phyloP scores from a whole-genome alignment of 768 basidiomycete genomes.

The Gelatoporia subvermispora region DNA sequence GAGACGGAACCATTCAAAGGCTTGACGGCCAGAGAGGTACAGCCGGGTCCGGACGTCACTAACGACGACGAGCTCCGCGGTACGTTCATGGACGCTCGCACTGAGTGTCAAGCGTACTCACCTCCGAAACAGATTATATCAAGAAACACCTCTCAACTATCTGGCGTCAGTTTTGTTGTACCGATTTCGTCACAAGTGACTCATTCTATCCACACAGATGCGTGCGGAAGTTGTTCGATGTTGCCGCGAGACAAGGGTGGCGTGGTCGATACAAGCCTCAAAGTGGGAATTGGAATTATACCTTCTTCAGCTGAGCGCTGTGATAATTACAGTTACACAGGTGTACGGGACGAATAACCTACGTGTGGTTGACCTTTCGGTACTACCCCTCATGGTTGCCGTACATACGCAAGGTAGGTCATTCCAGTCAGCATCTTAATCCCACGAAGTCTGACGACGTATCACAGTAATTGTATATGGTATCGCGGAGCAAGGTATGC shows the following conservation, averaged over 20 bases:
- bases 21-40: constrained; percentile 5
- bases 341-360: constrained; percentile 39
- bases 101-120: background rate
- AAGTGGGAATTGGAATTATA: constrained; percentile 15
- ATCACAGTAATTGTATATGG: constrained; percentile 20
- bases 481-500: constrained; percentile 25
- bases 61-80: constrained; percentile 5
- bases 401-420: constrained; percentile 28
- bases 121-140: constrained; percentile 1
- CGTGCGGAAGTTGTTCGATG: constrained; percentile 36
- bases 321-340: constrained; percentile 10
- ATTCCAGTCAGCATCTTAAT: background rate
- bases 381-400: constrained; percentile 36
- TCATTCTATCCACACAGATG: constrained; percentile 15
- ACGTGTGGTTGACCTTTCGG: constrained; percentile 41
- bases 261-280: constrained; percentile 32
- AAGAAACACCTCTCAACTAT: constrained; percentile 5
- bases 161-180: constrained; percentile 11
- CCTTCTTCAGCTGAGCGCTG: constrained; percentile 1
- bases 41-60: constrained; percentile 9
- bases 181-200: background rate
- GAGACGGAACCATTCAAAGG: constrained; percentile 12
- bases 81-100: background rate
- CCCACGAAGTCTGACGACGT: background rate
- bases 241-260: constrained; percentile 34